Evolutionary conservation across 2,329 filamentous ascomycete species (phyloP).

Genomic region (Aspergillus amoenus): DNA sequence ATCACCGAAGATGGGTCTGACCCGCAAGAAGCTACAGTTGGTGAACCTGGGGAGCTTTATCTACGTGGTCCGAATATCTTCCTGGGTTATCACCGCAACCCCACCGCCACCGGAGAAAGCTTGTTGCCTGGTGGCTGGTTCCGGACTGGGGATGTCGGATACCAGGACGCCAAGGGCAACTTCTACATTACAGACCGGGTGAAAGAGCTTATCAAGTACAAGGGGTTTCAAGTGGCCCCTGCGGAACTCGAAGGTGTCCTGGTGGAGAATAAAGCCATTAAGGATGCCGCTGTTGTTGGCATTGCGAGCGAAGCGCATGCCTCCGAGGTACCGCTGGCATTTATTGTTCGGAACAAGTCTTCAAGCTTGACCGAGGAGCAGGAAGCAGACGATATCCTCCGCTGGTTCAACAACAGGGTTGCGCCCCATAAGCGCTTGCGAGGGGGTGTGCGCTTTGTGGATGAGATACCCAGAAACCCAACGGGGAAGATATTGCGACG

Average conservation of each 20-base stretch:
- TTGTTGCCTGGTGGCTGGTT: slow-evolving; percentile 74
- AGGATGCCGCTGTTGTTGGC: slow-evolving; percentile 64
- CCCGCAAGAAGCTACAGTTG: slow-evolving; percentile 58
- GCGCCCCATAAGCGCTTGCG: slow-evolving; percentile 47
- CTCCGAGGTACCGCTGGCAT: slow-evolving; percentile 69
- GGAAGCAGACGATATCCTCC: slow-evolving; percentile 40
- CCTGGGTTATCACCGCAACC: slow-evolving; percentile 61
- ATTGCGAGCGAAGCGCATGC: slow-evolving; percentile 60
- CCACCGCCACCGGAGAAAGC: slow-evolving; percentile 55
- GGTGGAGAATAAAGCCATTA: slow-evolving; percentile 50
- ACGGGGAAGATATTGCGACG: slow-evolving; percentile 50
- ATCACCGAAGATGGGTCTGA: slow-evolving; percentile 50
- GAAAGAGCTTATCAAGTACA: slow-evolving; percentile 65
- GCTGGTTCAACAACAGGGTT: slow-evolving; percentile 45
- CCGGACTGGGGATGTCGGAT: slow-evolving; percentile 84
- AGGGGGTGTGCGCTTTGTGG: slow-evolving; percentile 47
- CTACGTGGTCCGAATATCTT: slow-evolving; percentile 65
- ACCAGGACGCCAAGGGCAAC: slow-evolving; percentile 73
- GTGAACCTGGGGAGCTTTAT: slow-evolving; percentile 68
- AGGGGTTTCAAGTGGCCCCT: slow-evolving; percentile 70
- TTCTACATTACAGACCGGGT: slow-evolving; percentile 89
- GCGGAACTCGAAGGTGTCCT: slow-evolving; percentile 63
- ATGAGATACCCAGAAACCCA: slow-evolving; percentile 48
- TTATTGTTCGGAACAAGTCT: slow-evolving; percentile 47
- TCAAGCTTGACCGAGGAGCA: slow-evolving; percentile 23